Conservation (phyloP, 1,284 basidiomycete genomes). For the Exobasidium rhododendri region DNA sequence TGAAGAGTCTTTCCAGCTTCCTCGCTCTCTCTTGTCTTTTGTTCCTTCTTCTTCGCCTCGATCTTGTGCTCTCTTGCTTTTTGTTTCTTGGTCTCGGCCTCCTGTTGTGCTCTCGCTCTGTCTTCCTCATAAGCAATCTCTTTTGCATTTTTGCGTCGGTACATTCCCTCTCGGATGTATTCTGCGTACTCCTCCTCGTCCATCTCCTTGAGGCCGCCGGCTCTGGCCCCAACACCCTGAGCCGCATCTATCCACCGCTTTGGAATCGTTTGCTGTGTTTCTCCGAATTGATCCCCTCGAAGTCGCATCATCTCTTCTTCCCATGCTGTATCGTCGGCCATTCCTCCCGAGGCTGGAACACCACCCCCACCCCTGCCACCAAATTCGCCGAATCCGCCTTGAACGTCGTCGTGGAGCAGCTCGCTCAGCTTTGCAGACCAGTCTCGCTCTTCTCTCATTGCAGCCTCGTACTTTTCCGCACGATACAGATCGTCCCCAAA, state of each 20-base stretch:
- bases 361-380: not conserved
- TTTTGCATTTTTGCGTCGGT: conserved; percentile 7
- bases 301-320: conserved; percentile 7
- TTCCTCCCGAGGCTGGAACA: not conserved
- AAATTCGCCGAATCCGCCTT: conserved; percentile 5
- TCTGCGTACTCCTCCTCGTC: conserved; percentile 13
- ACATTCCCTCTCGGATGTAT: conserved; percentile 5
- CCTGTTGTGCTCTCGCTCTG: not conserved
- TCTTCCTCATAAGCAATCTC: conserved; percentile 9
- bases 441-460: conserved; percentile 2
- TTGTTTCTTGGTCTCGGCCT: conserved; percentile 4
- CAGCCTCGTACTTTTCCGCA: conserved; percentile 2
- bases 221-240: not conserved
- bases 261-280: not conserved
- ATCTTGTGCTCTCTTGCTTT: conserved; percentile 1
- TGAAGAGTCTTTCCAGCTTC: not conserved
- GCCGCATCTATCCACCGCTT: conserved; percentile 12
- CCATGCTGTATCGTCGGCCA: conserved; percentile 2
- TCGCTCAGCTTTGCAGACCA: conserved; percentile 7
- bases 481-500: conserved; percentile 3
- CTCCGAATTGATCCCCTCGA: not conserved
- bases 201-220: conserved; percentile 5
- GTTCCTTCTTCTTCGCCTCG: conserved; percentile 1
- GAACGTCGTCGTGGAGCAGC: conserved; percentile 4
- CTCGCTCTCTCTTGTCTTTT: not conserved